Base-by-base conservation (phyloP, 257 asterid genomes). In the Primulina tabacum region DNA sequence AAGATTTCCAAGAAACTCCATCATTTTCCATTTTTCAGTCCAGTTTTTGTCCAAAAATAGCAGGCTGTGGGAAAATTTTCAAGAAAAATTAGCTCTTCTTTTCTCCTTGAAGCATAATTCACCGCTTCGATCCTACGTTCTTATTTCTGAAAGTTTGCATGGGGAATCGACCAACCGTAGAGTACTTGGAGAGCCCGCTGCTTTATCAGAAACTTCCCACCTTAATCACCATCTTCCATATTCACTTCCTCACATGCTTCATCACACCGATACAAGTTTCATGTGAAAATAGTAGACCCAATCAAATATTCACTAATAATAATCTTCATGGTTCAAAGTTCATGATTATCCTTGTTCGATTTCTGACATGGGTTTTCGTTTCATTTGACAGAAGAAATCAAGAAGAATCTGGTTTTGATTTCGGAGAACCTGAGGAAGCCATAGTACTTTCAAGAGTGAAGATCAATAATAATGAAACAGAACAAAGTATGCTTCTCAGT, bases 341-440 rank as follows among this genome's bases (percentile, higher is more conserved):
- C 37, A 38, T 12, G 8, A 10, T 26, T 3, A 59, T 59, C 5
- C 17, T 20, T 16, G 11, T 64, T 74, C 12, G 3, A 32, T 64
- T 28, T 47, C 28, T 47, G 56, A 47, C 18, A 47, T 47, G 56
- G 56, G 56, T 47, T 47, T 47, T 47, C n/a, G 8, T 60, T 37
- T 40, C 20, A 6, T 11, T 37, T 21, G 28, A 4, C 26, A 57
- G 8, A 77, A 86, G 91, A 53, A 83, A 85, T 76, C 89, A 86
- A 81, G 94, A 86, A 77, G 88, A 83, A 10, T 24, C 92, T 61
- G 72, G 79, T 80, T 93, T 87, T 76, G 95, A 82, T 83, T 93
- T 90, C 78, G 97, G 96, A 57, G 96, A 86, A 74, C 89, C 90
- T 56, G 97, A 93, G 72, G 95, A 93, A 68, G 97, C 90, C 62